These are phyloP conservation scores for Aspergillus fischeri DNA, from an alignment of 2,329 filamentous ascomycete genomes.

Conservation along the genomic window DNA sequence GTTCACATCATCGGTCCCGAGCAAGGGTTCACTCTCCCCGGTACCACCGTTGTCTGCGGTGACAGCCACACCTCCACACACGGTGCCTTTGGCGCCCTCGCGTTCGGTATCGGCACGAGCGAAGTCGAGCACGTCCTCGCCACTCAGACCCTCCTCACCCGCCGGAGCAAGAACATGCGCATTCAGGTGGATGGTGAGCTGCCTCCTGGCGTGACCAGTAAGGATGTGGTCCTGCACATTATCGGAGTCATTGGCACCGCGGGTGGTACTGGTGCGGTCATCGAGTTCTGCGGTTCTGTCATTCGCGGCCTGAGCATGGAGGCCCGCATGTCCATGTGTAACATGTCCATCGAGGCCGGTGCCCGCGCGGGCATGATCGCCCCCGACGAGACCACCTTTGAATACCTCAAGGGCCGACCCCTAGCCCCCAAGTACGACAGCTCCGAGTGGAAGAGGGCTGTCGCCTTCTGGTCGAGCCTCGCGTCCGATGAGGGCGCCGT, in stretches of 20 bases:
- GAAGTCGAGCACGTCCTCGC: conserved; percentile 98
- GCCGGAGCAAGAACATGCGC: conserved; percentile 97
- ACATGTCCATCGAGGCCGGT: conserved; percentile 97
- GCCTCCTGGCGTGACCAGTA: conserved; percentile 86
- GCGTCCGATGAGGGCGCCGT: conserved; percentile 83
- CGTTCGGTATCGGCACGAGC: conserved; percentile 95
- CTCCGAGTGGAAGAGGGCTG: conserved; percentile 83
- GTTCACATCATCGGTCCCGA: conserved; percentile 98
- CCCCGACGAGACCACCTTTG: conserved; percentile 88
- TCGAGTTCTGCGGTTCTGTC: conserved; percentile 95
- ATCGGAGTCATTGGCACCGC: conserved; percentile 95
- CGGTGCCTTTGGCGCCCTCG: conserved; percentile 89
- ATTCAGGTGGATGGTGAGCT: conserved; percentile 91
- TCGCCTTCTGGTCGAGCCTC: conserved; percentile 81
- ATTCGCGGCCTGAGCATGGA: conserved; percentile 90
- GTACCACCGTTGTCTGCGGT: conserved; percentile 94
- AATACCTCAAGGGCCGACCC: conserved; percentile 88
- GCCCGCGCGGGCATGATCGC: conserved; percentile 96
- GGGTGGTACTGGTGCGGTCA: conserved; percentile 88
- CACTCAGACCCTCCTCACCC: conserved; percentile 91
- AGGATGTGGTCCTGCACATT: conserved; percentile 88
- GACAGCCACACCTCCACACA: conserved; percentile 98
- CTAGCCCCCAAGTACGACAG: conserved; percentile 81
- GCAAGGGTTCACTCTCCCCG: conserved; percentile 96
- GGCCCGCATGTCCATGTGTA: conserved; percentile 98